Conservation (phyloP, 2,329 filamentous ascomycete species). For the Cladosporium austrohemisphaericum region DNA sequence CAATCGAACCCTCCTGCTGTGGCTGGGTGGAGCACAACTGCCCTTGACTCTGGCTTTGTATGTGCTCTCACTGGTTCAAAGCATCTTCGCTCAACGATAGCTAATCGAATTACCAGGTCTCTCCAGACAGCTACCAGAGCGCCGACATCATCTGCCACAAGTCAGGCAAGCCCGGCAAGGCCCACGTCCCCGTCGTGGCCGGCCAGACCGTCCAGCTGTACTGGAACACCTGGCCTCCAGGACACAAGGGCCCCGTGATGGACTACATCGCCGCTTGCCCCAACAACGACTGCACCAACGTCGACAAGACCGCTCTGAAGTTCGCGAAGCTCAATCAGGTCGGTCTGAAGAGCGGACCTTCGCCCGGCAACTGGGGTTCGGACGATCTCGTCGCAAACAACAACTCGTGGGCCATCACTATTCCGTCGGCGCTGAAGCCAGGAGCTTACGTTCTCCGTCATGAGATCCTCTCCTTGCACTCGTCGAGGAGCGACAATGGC, state of each 20-base stretch:
- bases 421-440: conserved; percentile 41
- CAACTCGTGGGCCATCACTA: conserved; percentile 43
- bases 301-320: conserved; percentile 51
- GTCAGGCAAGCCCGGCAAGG: conserved; percentile 28
- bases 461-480: conserved; percentile 51
- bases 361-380: conserved; percentile 53
- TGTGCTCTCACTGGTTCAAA: too few relatives aligned
- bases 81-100: background rate
- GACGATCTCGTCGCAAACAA: conserved; percentile 51
- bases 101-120: conserved; percentile 29
- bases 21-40: conserved; percentile 10
- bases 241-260: conserved; percentile 61
- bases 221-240: conserved; percentile 64
- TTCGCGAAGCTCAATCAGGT: conserved; percentile 62
- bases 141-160: conserved; percentile 38
- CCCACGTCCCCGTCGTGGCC: conserved; percentile 32
- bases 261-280: conserved; percentile 59
- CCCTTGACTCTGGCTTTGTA: conserved; percentile 14
- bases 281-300: conserved; percentile 54
- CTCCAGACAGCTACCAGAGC: conserved; percentile 28
- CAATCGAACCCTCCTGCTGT: conserved; percentile 13
- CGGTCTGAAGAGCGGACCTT: conserved; percentile 48
- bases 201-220: conserved; percentile 33
- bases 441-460: conserved; percentile 55
- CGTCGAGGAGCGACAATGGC: conserved; percentile 39